Conservation (phyloP, 78 protist species). For the Speleostelium caveatum region DNA sequence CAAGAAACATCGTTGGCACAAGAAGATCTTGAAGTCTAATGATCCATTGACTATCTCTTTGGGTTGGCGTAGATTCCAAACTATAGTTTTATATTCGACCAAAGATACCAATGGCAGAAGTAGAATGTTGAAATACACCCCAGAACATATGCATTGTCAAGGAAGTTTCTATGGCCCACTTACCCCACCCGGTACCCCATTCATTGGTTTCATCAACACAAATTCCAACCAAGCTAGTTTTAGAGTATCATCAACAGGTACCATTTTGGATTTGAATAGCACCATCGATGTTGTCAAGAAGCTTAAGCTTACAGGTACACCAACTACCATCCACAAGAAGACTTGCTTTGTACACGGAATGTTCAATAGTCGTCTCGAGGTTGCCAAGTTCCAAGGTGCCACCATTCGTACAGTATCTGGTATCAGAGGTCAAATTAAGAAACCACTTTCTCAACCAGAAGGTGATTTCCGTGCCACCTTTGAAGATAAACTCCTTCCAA, state of each 20-base stretch:
- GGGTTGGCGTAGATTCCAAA: slow-evolving; percentile 99
- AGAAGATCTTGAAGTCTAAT: slow-evolving; percentile 93
- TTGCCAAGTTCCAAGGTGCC: slow-evolving; percentile 98
- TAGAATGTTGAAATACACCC: slow-evolving; percentile 98
- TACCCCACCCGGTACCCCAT: slow-evolving; percentile 89
- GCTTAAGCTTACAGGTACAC: slow-evolving; percentile 97
- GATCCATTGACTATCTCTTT: slow-evolving; percentile 98
- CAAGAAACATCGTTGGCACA: slow-evolving; percentile 98
- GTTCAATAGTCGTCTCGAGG: slow-evolving; percentile 79
- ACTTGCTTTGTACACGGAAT: slow-evolving; percentile 96
- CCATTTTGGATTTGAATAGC: slow-evolving; percentile 91
- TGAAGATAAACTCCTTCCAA: slow-evolving; percentile 95
- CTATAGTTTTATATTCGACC: slow-evolving; percentile 88
- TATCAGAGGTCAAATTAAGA: slow-evolving; percentile 97
- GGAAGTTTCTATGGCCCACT: slow-evolving; percentile 95
- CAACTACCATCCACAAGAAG: slow-evolving; percentile 93
- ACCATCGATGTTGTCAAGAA: slow-evolving; percentile 95
- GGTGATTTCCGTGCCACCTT: slow-evolving; percentile 99
- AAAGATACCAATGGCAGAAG: slow-evolving; percentile 90
- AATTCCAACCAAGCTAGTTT: slow-evolving; percentile 71
- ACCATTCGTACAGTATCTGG: slow-evolving; percentile 98
- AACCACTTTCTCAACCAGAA: slow-evolving; percentile 86
- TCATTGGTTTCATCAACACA: slow-evolving; percentile 79
- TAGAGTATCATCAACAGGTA: slow-evolving; percentile 97
- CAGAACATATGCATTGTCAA: slow-evolving; percentile 98